phyloP scores from a whole-genome alignment of 2,329 filamentous ascomycete species.

The Graphiopsis chlorocephala region DNA sequence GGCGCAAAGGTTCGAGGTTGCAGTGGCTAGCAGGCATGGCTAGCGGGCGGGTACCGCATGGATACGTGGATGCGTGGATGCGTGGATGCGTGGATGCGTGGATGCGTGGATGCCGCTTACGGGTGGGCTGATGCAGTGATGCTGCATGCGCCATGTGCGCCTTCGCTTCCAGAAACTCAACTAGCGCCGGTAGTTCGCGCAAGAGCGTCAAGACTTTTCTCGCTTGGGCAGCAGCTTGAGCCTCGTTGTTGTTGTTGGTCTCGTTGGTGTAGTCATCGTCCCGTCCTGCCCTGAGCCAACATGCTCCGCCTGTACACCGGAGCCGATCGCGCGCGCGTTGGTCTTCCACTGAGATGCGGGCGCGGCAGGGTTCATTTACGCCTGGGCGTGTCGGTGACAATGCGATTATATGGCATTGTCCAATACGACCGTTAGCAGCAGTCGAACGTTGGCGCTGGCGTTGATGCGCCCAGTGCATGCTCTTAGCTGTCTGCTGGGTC shows the following conservation, averaged over 20 bases:
- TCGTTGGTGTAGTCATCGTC: background rate
- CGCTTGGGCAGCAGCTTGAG: background rate
- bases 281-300: background rate
- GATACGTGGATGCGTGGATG: too few species aligned
- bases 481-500: background rate
- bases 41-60: background rate
- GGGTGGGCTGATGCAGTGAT: background rate
- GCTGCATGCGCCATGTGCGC: background rate
- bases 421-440: background rate
- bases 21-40: too few species aligned
- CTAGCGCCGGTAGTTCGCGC: slow-evolving; percentile 7
- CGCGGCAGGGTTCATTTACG: background rate
- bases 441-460: background rate
- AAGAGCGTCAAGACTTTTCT: background rate
- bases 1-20: background rate
- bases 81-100: too few species aligned
- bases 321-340: background rate
- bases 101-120: too few species aligned
- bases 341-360: background rate
- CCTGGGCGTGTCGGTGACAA: too few species aligned
- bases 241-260: too few species aligned
- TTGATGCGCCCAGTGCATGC: background rate
- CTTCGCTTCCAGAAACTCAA: slow-evolving; percentile 5
- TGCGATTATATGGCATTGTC: background rate
- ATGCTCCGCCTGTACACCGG: background rate